Base-by-base conservation (phyloP, 805 yeast genomes). In the Kazachstania psychrophila region DNA sequence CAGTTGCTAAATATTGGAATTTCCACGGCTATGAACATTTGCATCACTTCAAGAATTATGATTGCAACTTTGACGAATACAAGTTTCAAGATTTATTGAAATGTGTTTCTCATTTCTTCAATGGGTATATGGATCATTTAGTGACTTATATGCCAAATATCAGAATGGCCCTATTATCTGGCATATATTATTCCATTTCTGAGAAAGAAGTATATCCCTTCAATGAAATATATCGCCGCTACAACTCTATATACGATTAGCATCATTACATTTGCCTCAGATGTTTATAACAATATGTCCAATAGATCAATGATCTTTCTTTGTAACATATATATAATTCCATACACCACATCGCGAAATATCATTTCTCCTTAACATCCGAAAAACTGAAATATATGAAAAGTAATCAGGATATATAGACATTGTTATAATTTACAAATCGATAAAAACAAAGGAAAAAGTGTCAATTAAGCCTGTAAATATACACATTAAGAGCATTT, bases 91-190 rank as follows among this genome's bases (percentile, higher is more conserved):
- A 69, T 0, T 44, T 72, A 23, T 56, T 60, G 0, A 57, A 54
- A 14, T 68, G 69, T 27, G 51, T 68, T 2, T 56, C 71, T 0
- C 79, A 74, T 46, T 74, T 73, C 45, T 58, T 70, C 45, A 50
- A 53, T 34, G 66, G 60, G 0, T 69, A 69, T 46, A 65, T 69
- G 38, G 54, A 60, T 12, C 51, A 54, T 27, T 33, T 70, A 3
- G 56, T 55, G 1, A 40, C 37, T 4, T 40, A 46, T 7, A 42
- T 69, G 18, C 73, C 72, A 1, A 40, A 42, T 0, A 34, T 72
- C 19, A 46, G 45, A 14, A 39, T 49, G 1, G 64, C 62, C 1
- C 45, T 58, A 2, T 41, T 73, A 22, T 62, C 65, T 15, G 76
- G 76, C 0, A 54, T 70, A 2, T 63, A 61, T 38, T 73, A 68